A percentile compares a stretch with the other conserved stretches of the same genome.
Conservation (phyloP, 768 basidiomycete genomes). For the Clavulina sp. region DNA sequence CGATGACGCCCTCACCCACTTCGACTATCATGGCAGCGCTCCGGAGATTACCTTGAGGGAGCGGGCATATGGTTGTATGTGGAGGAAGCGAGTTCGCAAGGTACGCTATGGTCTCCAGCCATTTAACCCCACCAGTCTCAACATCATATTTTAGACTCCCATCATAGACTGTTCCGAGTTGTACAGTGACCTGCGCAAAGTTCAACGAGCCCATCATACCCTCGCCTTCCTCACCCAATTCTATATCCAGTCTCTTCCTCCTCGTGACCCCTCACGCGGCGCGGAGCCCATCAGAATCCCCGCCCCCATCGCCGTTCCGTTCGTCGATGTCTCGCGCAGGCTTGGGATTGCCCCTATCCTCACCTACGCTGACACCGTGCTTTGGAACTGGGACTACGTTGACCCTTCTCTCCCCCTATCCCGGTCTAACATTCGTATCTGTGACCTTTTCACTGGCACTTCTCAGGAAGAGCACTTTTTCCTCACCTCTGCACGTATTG, state of each 20-base stretch:
- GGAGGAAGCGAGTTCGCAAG: background rate
- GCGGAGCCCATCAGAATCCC: conserved; percentile 49
- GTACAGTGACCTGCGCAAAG: conserved; percentile 4
- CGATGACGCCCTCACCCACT: conserved; percentile 5
- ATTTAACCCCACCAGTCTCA: background rate
- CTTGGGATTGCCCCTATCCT: conserved; percentile 75
- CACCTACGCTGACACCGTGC: conserved; percentile 81
- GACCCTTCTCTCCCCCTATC: conserved; percentile 8
- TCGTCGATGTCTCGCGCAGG: conserved; percentile 47
- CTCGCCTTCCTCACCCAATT: conserved; percentile 12
- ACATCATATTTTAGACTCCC: background rate
- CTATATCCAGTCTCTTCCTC: conserved; percentile 13
- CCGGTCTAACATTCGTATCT: conserved; percentile 8
- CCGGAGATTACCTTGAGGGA: background rate
- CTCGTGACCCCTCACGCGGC: conserved; percentile 11
- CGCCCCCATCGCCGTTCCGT: conserved; percentile 48
- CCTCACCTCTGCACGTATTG: conserved; percentile 68
- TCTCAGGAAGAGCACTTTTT: conserved; percentile 77
- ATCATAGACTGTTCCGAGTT: background rate
- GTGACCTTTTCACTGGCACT: conserved; percentile 47
- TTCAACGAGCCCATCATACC: conserved; percentile 11
- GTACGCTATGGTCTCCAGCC: background rate
- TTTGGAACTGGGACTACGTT: conserved; percentile 24
- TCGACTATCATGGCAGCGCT: background rate
- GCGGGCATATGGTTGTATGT: background rate